Percentiles rank a stretch among this genome's conserved stretches.
These are phyloP conservation scores for Epichloe elymi DNA, from an alignment of 2,329 filamentous ascomycete genomes.

Conservation along the genomic window DNA sequence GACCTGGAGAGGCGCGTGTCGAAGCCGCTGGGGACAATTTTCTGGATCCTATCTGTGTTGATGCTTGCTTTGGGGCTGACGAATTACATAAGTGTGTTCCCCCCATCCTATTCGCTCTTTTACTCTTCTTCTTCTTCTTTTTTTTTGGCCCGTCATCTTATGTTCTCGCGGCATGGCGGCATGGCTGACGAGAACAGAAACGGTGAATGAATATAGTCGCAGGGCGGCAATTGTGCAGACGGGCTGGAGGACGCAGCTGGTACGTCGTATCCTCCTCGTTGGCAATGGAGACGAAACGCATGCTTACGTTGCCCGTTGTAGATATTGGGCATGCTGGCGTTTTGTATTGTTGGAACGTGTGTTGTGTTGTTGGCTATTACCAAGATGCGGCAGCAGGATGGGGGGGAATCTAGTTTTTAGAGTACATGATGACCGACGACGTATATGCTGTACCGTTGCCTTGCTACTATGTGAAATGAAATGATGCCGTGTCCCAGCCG, in stretches of 20 bases:
- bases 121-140: too few species aligned
- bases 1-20: conserved; percentile 63
- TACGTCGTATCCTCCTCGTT: conserved; percentile 28
- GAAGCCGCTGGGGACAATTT: conserved; percentile 71
- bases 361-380: conserved; percentile 45
- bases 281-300: too few species aligned
- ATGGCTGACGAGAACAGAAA: conserved; percentile 28
- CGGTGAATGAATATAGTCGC: conserved; percentile 66
- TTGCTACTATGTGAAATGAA: too few species aligned
- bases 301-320: conserved; percentile 14
- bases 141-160: neutral
- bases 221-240: conserved; percentile 77
- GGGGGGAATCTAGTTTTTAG: too few species aligned
- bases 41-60: conserved; percentile 71
- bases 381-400: neutral
- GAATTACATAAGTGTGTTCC: conserved; percentile 60
- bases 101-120: too few species aligned
- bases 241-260: conserved; percentile 82
- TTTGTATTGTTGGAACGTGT: conserved; percentile 52
- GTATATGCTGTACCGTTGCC: too few species aligned
- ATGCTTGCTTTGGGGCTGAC: conserved; percentile 65
- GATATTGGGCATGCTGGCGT: conserved; percentile 49
- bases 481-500: conserved; percentile 4
- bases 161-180: neutral
- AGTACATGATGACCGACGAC: too few species aligned